Conservation (phyloP, 2,329 filamentous ascomycete species). For the Verticillium zaregamsianum region DNA sequence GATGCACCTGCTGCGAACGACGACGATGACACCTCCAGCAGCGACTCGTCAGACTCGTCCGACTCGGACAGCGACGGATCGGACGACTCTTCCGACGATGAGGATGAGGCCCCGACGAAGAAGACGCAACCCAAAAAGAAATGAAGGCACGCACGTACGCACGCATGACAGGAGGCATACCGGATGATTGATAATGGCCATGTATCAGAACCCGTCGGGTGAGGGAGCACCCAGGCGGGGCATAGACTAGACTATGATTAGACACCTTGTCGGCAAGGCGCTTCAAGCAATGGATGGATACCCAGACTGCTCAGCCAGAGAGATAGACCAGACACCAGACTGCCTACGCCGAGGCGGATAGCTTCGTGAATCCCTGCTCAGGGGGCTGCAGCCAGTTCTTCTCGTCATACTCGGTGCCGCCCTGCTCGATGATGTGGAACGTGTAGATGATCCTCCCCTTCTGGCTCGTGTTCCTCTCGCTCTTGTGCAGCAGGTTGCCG, state of each 20-base stretch:
- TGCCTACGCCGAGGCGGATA: conserved; percentile 36
- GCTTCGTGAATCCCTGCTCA: conserved; percentile 69
- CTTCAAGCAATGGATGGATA: conserved; percentile 11
- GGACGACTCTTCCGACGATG: conserved; percentile 18
- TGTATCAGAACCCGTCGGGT: not conserved
- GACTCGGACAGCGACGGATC: conserved; percentile 28
- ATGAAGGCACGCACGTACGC: not conserved
- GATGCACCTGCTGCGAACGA: conserved; percentile 30
- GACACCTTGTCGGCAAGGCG: conserved; percentile 4
- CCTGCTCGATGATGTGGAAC: conserved; percentile 91
- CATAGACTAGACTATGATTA: not conserved
- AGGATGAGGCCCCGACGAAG: not conserved
- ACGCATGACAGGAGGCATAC: not conserved
- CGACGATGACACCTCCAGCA: conserved; percentile 34
- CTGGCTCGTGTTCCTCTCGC: conserved; percentile 81
- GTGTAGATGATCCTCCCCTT: conserved; percentile 95
- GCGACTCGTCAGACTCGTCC: conserved; percentile 37
- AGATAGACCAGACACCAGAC: not conserved
- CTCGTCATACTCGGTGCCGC: conserved; percentile 69
- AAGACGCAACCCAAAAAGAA: not conserved
- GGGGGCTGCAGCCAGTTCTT: conserved; percentile 93
- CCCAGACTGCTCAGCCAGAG: not conserved
- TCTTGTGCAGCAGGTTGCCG: conserved; percentile 93
- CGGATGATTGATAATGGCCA: not conserved
- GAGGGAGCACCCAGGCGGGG: not conserved